phyloP scores from a whole-genome alignment of 441 rosid genomes.

The Euphorbia schlechtendalii region DNA sequence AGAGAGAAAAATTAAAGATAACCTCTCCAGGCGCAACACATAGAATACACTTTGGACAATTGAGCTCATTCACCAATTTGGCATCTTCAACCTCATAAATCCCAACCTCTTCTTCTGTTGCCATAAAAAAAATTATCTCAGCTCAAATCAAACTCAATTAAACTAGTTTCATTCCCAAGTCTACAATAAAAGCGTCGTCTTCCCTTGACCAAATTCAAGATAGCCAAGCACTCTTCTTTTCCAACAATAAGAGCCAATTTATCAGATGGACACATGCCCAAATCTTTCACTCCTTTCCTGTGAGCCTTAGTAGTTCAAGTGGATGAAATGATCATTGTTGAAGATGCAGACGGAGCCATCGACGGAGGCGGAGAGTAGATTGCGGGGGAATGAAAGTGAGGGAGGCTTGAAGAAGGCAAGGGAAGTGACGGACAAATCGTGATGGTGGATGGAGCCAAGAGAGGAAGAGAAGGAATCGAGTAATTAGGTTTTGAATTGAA shows the following conservation, averaged over 20 bases:
- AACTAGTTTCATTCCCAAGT: conserved; percentile 62
- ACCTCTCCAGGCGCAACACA: conserved; percentile 83
- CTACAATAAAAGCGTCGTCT: conserved; percentile 72
- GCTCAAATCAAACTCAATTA: conserved; percentile 47
- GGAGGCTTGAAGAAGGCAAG: conserved; percentile 73
- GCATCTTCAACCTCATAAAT: no score
- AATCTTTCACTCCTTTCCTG: conserved; percentile 60
- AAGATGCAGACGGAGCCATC: conserved; percentile 78
- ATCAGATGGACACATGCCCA: conserved; percentile 71
- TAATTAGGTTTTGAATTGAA: no score
- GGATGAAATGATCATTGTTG: conserved; percentile 76
- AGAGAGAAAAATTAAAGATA: conserved; percentile 4
- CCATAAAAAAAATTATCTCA: conserved; percentile 85
- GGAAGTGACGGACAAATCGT: conserved; percentile 58
- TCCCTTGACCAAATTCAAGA: conserved; percentile 85
- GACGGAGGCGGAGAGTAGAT: conserved; percentile 66
- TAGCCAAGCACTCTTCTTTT: conserved; percentile 73
- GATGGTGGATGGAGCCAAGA: conserved; percentile 66
- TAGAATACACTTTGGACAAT: conserved; percentile 70
- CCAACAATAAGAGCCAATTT: conserved; percentile 73
- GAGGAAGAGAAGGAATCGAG: conserved; percentile 70
- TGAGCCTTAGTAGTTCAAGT: conserved; percentile 60
- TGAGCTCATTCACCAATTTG: no score
- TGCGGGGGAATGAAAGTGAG: no score
- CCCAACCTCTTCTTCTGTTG: conserved; percentile 44